Percentiles rank a stretch among this genome's conserved stretches.
Conservation (phyloP, 75 land plant species). For the Pinus taeda region DNA sequence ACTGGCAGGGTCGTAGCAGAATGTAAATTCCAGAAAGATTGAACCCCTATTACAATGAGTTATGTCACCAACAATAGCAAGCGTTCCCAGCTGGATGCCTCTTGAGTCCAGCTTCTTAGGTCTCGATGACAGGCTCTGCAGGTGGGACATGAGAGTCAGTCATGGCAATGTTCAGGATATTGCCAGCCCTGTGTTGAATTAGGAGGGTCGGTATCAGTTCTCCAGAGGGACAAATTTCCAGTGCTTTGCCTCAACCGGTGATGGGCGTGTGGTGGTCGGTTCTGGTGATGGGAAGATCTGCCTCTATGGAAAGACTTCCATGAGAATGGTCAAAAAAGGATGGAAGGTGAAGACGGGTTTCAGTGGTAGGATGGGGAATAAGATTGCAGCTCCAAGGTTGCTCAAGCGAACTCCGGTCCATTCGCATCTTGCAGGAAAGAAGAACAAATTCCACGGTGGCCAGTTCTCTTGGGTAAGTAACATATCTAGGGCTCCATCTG, state of each 20-base stretch:
- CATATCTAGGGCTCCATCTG: neutral
- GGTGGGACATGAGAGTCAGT: slow-evolving; percentile 97
- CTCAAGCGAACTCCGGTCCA: slow-evolving; percentile 93
- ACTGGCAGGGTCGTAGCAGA: slow-evolving; percentile 86
- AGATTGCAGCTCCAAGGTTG: slow-evolving; percentile 91
- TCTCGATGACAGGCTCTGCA: slow-evolving; percentile 87
- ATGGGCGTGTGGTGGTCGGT: slow-evolving; percentile 96
- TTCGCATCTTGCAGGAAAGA: slow-evolving; percentile 82
- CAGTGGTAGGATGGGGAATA: slow-evolving; percentile 91
- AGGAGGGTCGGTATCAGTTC: slow-evolving; percentile 97
- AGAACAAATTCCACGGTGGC: slow-evolving; percentile 85
- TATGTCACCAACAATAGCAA: slow-evolving; percentile 88
- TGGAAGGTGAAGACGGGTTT: slow-evolving; percentile 97
- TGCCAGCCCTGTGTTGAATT: slow-evolving; percentile 72
- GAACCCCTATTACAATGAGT: slow-evolving; percentile 86
- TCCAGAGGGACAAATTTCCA: slow-evolving; percentile 95
- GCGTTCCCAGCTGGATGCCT: slow-evolving; percentile 80
- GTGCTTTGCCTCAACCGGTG: slow-evolving; percentile 97
- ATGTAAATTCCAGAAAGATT: slow-evolving; percentile 97
- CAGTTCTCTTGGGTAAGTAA: slow-evolving; percentile 96
- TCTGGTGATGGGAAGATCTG: slow-evolving; percentile 95
- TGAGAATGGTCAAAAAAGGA: slow-evolving; percentile 97
- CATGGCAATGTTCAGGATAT: slow-evolving; percentile 85
- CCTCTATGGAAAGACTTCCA: slow-evolving; percentile 80
- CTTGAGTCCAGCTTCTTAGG: slow-evolving; percentile 87